phyloP scores from a whole-genome alignment of 2,329 filamentous ascomycete genomes.

The Teratosphaeria epicoccoides region DNA sequence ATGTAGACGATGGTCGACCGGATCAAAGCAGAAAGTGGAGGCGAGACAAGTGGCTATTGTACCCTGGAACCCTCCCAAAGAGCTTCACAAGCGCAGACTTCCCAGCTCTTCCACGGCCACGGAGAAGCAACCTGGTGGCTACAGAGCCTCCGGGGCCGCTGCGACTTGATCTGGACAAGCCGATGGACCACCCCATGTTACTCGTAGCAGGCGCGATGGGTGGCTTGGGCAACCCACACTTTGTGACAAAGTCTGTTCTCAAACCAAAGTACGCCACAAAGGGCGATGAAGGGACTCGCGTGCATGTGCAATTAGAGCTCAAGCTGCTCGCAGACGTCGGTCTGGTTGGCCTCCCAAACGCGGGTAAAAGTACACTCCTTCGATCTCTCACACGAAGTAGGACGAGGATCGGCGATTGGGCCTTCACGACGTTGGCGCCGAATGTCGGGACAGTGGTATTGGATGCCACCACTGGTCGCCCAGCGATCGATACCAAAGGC shows the following conservation, averaged over 20 bases:
- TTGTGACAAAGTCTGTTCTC: conserved; percentile 62
- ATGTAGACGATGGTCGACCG: conserved; percentile 22
- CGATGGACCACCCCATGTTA: conserved; percentile 73
- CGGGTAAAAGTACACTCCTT: conserved; percentile 87
- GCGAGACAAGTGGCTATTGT: conserved; percentile 73
- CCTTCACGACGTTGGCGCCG: conserved; percentile 88
- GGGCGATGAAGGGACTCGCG: conserved; percentile 66
- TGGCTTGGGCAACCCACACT: conserved; percentile 88
- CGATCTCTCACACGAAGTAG: conserved; percentile 80
- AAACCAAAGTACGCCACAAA: conserved; percentile 81
- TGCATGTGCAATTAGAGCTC: conserved; percentile 78
- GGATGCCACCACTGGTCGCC: conserved; percentile 72
- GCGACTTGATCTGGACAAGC: conserved; percentile 46
- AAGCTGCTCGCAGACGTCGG: conserved; percentile 94
- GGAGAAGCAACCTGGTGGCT: conserved; percentile 48
- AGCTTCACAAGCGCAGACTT: conserved; percentile 52
- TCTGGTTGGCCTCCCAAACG: conserved; percentile 88
- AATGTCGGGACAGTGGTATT: conserved; percentile 94
- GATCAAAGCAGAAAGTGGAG: conserved; percentile 31
- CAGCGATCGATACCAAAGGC: conserved; percentile 39
- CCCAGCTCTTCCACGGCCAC: conserved; percentile 45
- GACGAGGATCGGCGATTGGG: conserved; percentile 85
- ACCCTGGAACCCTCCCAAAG: conserved; percentile 69
- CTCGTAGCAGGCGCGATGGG: conserved; percentile 81
- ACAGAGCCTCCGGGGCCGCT: conserved; percentile 65